Base-by-base conservation (phyloP, 148 eudicot genomes). In the Suaeda aralocaspica region DNA sequence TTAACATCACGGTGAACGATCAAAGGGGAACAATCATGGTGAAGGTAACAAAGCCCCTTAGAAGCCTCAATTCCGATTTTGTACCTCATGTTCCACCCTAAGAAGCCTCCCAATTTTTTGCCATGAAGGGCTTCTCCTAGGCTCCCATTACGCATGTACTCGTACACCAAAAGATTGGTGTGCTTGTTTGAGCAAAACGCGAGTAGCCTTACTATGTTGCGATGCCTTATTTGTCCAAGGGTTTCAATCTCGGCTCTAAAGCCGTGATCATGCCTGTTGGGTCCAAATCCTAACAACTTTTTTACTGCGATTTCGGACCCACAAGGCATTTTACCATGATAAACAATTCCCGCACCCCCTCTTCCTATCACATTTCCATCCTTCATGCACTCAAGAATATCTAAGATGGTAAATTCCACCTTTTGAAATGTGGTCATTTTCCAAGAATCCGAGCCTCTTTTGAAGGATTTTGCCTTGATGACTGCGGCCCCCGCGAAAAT, bases 91-190 rank as follows among this genome's bases (percentile, higher is more conserved):
- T 84, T 80, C 99, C 99, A 95, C 8, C 90, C 84, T 72, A 95
- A 34, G 21, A 84, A 82, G 19, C 88, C 85, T 2, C 90, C 86
- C 29, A 78, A 63, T 67, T 90, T 92, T 50, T 92, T 90, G 25
- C 90, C 90, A 25, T 95, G 99, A 3, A 95, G 69, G 0, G 96
- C 96, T 64, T 95, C 99, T 0, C 99, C 97, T 63, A 95, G 74
- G 81, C 99, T 91, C 25, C 99, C 99, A 10, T 95, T 95, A 6
- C 91, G 80, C 97, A 95, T 95, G 85, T 95, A 91, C 81, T 91
- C 97, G 59, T 91, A 95, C 6, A 95, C 90, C 7, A 91, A 81
- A 1, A 91, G 66, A 60, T 95, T 91, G 1, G 92, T 81, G 53
- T 86, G 87, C 71, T 84, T 88, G 75, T 89, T 91, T 0, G 97